phyloP scores from a whole-genome alignment of 768 basidiomycete species.

The Tylopilus intermedius region DNA sequence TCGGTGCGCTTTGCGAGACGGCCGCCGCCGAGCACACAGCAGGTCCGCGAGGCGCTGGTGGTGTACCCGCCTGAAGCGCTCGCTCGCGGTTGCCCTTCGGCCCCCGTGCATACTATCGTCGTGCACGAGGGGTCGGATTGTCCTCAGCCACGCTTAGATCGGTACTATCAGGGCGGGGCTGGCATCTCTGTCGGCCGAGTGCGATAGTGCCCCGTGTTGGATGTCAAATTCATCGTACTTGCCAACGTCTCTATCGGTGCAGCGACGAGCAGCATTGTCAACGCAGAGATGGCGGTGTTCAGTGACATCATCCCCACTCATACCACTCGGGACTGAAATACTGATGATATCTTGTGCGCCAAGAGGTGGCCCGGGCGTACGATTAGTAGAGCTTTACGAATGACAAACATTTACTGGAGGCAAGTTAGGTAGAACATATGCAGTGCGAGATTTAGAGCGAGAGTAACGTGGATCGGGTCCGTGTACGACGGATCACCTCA shows the following conservation, averaged over 20 bases:
- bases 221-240: conserved; percentile 92
- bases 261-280: conserved; percentile 94
- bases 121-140: conserved; percentile 84
- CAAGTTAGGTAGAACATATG: too few relatives aligned
- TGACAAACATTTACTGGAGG: conserved; percentile 15
- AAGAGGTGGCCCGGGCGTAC: too few relatives aligned
- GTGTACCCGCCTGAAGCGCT: conserved; percentile 75
- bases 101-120: conserved; percentile 74
- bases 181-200: conserved; percentile 89
- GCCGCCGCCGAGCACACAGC: conserved; percentile 81
- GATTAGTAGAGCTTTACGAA: conserved; percentile 1
- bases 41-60: conserved; percentile 76
- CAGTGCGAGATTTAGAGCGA: too few relatives aligned
- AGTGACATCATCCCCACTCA: conserved; percentile 47
- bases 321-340: too few relatives aligned
- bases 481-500: too few relatives aligned
- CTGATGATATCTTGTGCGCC: too few relatives aligned
- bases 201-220: conserved; percentile 84
- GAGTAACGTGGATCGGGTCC: too few relatives aligned
- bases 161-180: conserved; percentile 85
- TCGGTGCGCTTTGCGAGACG: conserved; percentile 76
- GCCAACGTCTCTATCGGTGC: conserved; percentile 93
- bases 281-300: conserved; percentile 89
- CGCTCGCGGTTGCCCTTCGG: conserved; percentile 60
- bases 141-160: conserved; percentile 90